Conservation (phyloP, 2,329 filamentous ascomycete species). For the Talaromyces sp. region DNA sequence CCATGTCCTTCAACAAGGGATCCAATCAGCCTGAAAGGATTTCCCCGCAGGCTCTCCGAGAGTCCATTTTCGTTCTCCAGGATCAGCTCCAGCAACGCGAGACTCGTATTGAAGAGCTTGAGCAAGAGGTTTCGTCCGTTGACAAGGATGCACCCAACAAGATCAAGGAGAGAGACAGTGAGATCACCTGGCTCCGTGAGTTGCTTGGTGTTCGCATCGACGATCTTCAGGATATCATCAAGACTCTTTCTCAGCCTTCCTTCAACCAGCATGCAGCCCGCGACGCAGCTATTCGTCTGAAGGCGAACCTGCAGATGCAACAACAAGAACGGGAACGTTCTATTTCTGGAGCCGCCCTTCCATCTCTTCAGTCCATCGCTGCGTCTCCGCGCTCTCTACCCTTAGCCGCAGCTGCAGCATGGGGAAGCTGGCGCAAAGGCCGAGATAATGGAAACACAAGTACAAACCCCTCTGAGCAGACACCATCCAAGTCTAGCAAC, state of each 20-base stretch:
- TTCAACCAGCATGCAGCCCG: slow-evolving; percentile 80
- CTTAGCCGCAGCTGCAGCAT: slow-evolving; percentile 91
- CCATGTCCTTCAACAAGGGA: slow-evolving; percentile 47
- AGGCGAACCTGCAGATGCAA: slow-evolving; percentile 96
- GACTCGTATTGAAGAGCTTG: slow-evolving; percentile 82
- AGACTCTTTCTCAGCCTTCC: slow-evolving; percentile 70
- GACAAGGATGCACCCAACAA: slow-evolving; percentile 79
- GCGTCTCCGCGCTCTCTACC: slow-evolving; percentile 77
- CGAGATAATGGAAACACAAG: slow-evolving; percentile 58
- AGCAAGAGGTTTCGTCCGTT: slow-evolving; percentile 67
- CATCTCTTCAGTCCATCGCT: slow-evolving; percentile 74
- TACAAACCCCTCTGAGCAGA: slow-evolving; percentile 43
- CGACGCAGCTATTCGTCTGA: slow-evolving; percentile 88
- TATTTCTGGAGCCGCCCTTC: slow-evolving; percentile 69
- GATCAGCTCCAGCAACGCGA: slow-evolving; percentile 96
- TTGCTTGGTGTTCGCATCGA: slow-evolving; percentile 86
- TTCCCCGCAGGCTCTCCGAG: slow-evolving; percentile 89
- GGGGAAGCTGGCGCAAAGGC: slow-evolving; percentile 87
- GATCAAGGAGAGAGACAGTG: slow-evolving; percentile 87
- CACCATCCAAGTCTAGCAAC: slow-evolving; percentile 62
- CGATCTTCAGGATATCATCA: slow-evolving; percentile 90
- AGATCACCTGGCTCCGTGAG: slow-evolving; percentile 93
- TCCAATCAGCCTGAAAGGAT: slow-evolving; percentile 75
- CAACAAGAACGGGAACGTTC: slow-evolving; percentile 90
- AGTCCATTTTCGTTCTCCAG: slow-evolving; percentile 94